These are phyloP conservation scores for Coniella vitis DNA, from an alignment of 2,329 filamentous ascomycete genomes.

Conservation along the genomic window DNA sequence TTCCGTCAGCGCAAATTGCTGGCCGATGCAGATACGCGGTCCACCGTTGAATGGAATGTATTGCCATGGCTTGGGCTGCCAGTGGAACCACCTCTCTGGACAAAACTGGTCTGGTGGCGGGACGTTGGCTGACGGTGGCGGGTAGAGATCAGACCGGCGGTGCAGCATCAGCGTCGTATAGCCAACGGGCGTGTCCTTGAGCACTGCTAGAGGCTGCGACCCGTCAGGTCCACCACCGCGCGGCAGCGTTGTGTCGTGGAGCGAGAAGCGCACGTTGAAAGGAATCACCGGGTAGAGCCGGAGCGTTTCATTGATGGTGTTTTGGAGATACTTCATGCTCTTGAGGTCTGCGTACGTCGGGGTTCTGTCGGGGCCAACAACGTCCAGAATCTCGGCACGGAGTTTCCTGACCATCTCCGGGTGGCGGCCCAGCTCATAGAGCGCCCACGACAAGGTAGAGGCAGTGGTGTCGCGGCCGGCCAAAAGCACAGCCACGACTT, in stretches of 20 bases:
- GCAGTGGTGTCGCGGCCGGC: constrained; percentile 87
- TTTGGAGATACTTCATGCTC: constrained; percentile 20
- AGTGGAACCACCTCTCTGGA: constrained; percentile 60
- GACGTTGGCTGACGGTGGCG: constrained; percentile 37
- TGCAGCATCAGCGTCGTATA: constrained; percentile 71
- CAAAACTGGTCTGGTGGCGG: constrained; percentile 45
- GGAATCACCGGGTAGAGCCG: constrained; percentile 49
- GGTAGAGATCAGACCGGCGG: constrained; percentile 57
- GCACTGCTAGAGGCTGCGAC: constrained; percentile 54
- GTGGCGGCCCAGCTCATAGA: constrained; percentile 74
- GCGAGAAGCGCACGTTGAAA: constrained; percentile 68
- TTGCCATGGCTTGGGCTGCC: constrained; percentile 61
- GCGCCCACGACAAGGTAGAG: constrained; percentile 68
- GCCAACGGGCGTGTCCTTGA: constrained; percentile 57
- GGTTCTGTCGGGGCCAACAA: constrained; percentile 54
- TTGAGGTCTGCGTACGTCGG: constrained; percentile 63
- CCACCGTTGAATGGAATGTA: constrained; percentile 73
- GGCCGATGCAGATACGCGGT: constrained; percentile 67
- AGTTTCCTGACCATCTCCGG: constrained; percentile 62
- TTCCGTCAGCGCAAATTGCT: constrained; percentile 77
- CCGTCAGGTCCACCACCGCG: constrained; percentile 61
- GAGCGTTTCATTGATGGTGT: constrained; percentile 21
- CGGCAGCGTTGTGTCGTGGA: constrained; percentile 69
- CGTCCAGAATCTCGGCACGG: constrained; percentile 62
- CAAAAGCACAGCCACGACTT: constrained; percentile 74